These are phyloP conservation scores for Calonectria crousiana DNA, from an alignment of 2,329 filamentous ascomycete species.

Conservation along the genomic window DNA sequence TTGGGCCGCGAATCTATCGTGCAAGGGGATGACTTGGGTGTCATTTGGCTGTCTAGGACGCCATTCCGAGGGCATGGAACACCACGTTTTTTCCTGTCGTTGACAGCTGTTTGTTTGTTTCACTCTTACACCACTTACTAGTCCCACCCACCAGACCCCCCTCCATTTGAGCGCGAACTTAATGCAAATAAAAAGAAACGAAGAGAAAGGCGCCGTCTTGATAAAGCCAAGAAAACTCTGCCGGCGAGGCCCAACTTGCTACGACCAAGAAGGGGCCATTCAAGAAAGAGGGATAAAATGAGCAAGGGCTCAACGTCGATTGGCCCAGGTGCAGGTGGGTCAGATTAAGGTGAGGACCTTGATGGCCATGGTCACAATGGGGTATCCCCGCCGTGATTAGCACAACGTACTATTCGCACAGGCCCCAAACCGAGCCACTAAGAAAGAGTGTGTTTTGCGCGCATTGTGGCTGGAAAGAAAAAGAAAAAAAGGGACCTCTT, in stretches of 20 bases:
- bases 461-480: constrained; percentile 1
- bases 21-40: constrained; percentile 1
- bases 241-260: not conserved
- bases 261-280: not conserved
- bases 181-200: not conserved
- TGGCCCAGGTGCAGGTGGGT: constrained; percentile 35
- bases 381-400: constrained; percentile 9
- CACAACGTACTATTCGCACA: not conserved
- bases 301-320: constrained; percentile 10
- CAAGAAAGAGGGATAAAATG: constrained; percentile 18
- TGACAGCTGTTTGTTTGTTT: not conserved
- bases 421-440: not conserved
- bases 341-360: constrained; percentile 46
- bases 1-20: constrained; percentile 22
- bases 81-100: constrained; percentile 7
- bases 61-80: constrained; percentile 3
- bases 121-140: not conserved
- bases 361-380: constrained; percentile 37
- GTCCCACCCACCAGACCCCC: not conserved
- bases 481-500: not conserved
- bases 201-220: not conserved
- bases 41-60: constrained; percentile 2
- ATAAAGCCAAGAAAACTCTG: not conserved
- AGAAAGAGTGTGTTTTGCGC: not conserved
- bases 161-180: too few species aligned